Conservation (phyloP, 176 grass and related monocot species). For the Coix lacrymajobi region DNA sequence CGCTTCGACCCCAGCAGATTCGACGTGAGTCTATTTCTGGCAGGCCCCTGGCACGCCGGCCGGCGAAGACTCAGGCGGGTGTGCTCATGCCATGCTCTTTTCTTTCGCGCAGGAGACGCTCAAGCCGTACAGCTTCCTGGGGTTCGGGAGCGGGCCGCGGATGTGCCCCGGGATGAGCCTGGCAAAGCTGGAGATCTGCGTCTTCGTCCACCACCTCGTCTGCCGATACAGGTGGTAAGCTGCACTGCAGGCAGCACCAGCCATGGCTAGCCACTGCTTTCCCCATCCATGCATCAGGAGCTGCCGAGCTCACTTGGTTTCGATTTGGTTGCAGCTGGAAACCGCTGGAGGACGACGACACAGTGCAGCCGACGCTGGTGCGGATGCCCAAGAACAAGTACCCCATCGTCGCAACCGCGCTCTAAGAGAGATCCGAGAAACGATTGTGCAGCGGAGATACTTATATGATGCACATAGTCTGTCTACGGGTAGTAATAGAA, state of each 20-base stretch:
- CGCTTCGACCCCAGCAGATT: conserved; percentile 52
- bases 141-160: conserved; percentile 55
- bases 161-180: conserved; percentile 66
- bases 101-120: conserved; percentile 22
- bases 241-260: not conserved
- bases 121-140: conserved; percentile 57
- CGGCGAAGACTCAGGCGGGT: not conserved
- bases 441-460: too few relatives aligned
- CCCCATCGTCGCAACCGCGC: conserved; percentile 29
- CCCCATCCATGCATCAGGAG: not conserved
- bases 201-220: conserved; percentile 58
- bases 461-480: too few relatives aligned
- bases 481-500: not conserved
- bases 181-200: conserved; percentile 59
- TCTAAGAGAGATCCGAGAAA: not conserved
- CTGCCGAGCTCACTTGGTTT: not conserved
- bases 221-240: conserved; percentile 45
- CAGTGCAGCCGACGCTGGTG: conserved; percentile 49
- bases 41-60: not conserved
- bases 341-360: conserved; percentile 35
- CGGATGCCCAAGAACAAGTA: conserved; percentile 70
- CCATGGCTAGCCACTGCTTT: not conserved
- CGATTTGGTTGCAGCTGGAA: conserved; percentile 36
- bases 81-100: too few relatives aligned
- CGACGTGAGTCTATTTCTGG: conserved; percentile 10